Evolutionary conservation across 148 eudicot species (phyloP).

Genomic region (Selenicereus undatus): DNA sequence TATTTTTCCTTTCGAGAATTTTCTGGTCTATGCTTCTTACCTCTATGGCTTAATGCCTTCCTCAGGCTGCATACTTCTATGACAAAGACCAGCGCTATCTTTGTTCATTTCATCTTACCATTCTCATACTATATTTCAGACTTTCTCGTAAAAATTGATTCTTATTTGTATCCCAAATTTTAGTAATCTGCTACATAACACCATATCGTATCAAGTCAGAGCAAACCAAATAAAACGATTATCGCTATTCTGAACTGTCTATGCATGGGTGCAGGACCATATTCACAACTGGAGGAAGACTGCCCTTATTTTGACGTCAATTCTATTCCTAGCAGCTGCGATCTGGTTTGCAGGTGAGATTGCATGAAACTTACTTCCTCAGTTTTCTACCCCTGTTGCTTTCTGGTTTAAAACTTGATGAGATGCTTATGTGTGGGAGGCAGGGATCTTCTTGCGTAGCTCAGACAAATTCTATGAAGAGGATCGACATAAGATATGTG

Average conservation of each 20-base stretch:
- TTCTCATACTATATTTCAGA: not conserved
- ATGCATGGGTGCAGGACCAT: conserved; percentile 53
- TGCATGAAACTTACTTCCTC: not conserved
- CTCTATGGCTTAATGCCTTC: not conserved
- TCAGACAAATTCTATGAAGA: conserved; percentile 27
- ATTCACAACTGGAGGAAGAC: conserved; percentile 81
- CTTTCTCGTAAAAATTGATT: not conserved
- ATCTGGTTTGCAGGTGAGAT: conserved; percentile 75
- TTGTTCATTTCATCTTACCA: not conserved
- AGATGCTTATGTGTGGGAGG: conserved; percentile 2
- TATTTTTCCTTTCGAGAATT: not conserved
- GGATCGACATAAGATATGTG: not conserved
- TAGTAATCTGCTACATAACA: too few relatives aligned
- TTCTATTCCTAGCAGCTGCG: conserved; percentile 77
- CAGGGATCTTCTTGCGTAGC: conserved; percentile 35
- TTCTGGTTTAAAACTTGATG: not conserved
- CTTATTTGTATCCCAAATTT: too few relatives aligned
- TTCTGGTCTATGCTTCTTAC: not conserved
- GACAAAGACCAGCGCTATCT: not conserved
- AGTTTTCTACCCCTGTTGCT: not conserved
- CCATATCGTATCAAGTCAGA: too few relatives aligned
- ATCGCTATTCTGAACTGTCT: not conserved
- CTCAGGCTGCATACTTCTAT: too few relatives aligned
- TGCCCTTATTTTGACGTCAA: conserved; percentile 59
- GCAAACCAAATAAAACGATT: not conserved